phyloP scores from a whole-genome alignment of 192 early-diverging fungal species.

The Coemansia erecta region DNA sequence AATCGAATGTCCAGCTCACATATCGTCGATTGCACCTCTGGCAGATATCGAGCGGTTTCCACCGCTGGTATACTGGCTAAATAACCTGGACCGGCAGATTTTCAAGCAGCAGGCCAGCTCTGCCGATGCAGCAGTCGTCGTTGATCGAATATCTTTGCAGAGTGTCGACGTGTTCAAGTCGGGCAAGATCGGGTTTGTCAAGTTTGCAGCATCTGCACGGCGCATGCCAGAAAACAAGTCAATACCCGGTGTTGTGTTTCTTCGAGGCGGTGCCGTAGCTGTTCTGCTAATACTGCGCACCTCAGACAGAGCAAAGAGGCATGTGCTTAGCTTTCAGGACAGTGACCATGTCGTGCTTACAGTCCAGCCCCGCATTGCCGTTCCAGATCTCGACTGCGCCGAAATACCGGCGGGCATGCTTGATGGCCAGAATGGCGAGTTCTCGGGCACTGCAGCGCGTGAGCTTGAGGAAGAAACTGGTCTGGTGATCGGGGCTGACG shows the following conservation, averaged over 20 bases:
- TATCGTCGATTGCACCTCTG: neutral
- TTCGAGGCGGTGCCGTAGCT: constrained; percentile 75
- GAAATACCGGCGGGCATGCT: constrained; percentile 90
- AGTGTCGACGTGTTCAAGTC: constrained; percentile 71
- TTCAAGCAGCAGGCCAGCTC: neutral
- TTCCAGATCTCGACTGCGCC: constrained; percentile 57
- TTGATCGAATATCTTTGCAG: constrained; percentile 61
- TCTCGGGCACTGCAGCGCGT: constrained; percentile 72
- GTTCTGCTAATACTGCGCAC: constrained; percentile 65
- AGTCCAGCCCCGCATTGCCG: constrained; percentile 71
- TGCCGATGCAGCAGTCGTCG: constrained; percentile 22
- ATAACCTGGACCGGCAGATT: constrained; percentile 13
- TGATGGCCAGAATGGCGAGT: constrained; percentile 63
- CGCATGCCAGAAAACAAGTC: constrained; percentile 51
- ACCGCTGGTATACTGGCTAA: constrained; percentile 19
- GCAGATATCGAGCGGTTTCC: too few relatives aligned
- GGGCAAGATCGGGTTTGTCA: constrained; percentile 70
- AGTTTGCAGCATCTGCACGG: constrained; percentile 61
- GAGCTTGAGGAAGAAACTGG: constrained; percentile 86
- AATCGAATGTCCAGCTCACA: neutral
- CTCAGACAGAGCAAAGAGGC: neutral
- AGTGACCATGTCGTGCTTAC: constrained; percentile 62
- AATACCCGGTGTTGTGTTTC: constrained; percentile 76
- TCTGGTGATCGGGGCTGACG: constrained; percentile 57
- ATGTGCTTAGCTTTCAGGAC: constrained; percentile 20